phyloP scores from a whole-genome alignment of 2,329 filamentous ascomycete species.

The Aureobasidium namibiae region DNA sequence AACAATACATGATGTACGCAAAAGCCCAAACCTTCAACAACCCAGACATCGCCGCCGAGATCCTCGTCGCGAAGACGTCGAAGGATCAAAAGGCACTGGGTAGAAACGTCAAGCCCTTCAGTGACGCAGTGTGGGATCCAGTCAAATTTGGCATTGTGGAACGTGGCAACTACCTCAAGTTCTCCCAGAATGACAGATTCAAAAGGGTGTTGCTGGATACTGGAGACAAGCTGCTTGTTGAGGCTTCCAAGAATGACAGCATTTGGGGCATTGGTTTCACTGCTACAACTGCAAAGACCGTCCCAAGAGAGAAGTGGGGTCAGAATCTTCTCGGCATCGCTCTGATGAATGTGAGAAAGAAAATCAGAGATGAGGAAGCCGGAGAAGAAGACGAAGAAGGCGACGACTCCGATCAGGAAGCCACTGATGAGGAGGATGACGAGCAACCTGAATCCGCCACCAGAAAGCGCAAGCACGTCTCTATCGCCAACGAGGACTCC shows the following conservation, averaged over 20 bases:
- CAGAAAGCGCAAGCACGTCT: neutral
- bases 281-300: constrained; percentile 39
- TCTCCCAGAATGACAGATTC: constrained; percentile 39
- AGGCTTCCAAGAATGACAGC: constrained; percentile 47
- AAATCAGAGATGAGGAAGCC: constrained; percentile 37
- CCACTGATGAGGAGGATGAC: neutral
- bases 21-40: constrained; percentile 3
- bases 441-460: neutral
- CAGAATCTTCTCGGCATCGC: constrained; percentile 57
- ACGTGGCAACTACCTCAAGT: constrained; percentile 52
- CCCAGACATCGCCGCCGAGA: neutral
- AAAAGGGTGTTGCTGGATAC: constrained; percentile 47
- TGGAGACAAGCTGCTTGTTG: constrained; percentile 52
- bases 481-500: neutral
- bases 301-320: constrained; percentile 48
- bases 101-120: constrained; percentile 46
- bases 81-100: constrained; percentile 46
- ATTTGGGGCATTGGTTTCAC: constrained; percentile 61
- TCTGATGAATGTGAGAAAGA: constrained; percentile 50
- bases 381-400: neutral
- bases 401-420: neutral
- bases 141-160: constrained; percentile 49
- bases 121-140: constrained; percentile 42
- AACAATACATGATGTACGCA: constrained; percentile 11
- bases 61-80: neutral